Conservation (phyloP, 2,329 filamentous ascomycete species). For the Cadophora luteo-olivacea region DNA sequence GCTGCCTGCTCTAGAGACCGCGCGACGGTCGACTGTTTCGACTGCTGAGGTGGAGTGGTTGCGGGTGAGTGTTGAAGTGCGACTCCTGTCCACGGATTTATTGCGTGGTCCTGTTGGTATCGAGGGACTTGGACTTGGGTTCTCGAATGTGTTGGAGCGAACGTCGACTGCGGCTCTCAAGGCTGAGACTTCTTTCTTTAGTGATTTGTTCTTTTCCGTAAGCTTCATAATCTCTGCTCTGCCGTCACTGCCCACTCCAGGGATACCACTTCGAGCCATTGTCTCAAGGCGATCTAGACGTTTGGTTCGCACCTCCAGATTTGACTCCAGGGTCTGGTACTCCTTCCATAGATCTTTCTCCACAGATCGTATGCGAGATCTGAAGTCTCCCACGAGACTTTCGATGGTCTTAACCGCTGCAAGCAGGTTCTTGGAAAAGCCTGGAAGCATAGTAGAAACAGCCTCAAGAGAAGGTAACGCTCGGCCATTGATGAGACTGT, state of each 20-base stretch:
- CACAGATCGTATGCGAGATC: conserved; percentile 79
- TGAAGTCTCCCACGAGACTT: conserved; percentile 77
- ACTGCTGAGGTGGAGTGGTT: conserved; percentile 55
- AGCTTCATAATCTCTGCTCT: conserved; percentile 63
- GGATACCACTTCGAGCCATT: conserved; percentile 71
- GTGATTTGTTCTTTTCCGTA: conserved; percentile 65
- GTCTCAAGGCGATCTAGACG: conserved; percentile 88
- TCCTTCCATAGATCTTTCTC: conserved; percentile 91
- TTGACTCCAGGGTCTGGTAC: conserved; percentile 84
- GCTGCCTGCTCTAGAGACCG: conserved; percentile 49
- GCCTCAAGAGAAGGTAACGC: conserved; percentile 83
- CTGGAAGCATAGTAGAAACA: conserved; percentile 82
- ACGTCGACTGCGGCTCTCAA: conserved; percentile 63
- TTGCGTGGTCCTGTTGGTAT: conserved; percentile 46
- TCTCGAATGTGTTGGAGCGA: conserved; percentile 46
- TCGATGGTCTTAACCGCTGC: conserved; percentile 89
- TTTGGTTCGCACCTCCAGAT: conserved; percentile 79
- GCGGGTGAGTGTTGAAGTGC: conserved; percentile 55
- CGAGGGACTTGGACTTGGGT: conserved; percentile 47
- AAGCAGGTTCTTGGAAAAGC: conserved; percentile 89
- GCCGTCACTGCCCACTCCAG: conserved; percentile 42
- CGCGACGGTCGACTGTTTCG: conserved; percentile 47
- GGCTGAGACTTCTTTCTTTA: conserved; percentile 73
- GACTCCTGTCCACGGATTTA: conserved; percentile 34
- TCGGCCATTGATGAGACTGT: conserved; percentile 87